phyloP scores from a whole-genome alignment of 306 rosid genomes.

The Malus asiatica region DNA sequence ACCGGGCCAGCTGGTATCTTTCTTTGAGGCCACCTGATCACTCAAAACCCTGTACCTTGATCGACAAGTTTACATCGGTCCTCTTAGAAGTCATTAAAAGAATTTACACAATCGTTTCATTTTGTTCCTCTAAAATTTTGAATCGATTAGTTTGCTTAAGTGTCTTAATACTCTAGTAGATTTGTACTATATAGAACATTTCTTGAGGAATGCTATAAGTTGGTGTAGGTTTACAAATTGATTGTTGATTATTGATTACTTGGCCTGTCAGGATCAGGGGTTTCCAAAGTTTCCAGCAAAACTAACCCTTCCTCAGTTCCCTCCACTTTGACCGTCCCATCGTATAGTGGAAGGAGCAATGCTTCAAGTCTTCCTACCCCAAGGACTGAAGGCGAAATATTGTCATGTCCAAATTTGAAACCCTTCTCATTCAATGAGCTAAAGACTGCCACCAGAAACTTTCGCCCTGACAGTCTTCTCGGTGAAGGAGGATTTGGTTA shows the following conservation, averaged over 20 bases:
- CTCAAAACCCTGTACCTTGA: not conserved
- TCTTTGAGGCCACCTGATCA: not conserved
- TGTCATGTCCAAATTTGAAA: conserved; percentile 68
- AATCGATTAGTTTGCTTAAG: not conserved
- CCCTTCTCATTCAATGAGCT: conserved; percentile 72
- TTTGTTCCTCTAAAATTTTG: not conserved
- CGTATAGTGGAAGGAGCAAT: conserved; percentile 43
- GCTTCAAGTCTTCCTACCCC: conserved; percentile 65
- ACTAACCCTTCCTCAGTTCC: conserved; percentile 43
- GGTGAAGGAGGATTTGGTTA: conserved; percentile 98
- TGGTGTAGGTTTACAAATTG: not conserved
- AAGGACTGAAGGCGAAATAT: conserved; percentile 81
- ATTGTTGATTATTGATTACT: conserved; percentile 10
- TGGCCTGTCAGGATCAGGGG: conserved; percentile 33
- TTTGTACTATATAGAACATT: not conserved
- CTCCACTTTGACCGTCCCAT: conserved; percentile 38
- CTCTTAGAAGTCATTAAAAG: not conserved
- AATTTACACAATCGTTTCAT: not conserved
- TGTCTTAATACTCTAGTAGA: not conserved
- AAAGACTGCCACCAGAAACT: conserved; percentile 77
- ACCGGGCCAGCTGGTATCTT: not conserved
- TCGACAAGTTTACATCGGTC: not conserved
- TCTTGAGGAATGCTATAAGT: not conserved
- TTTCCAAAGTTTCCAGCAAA: conserved; percentile 40
- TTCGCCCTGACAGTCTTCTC: conserved; percentile 72